Percentiles rank a stretch among this genome's conserved stretches.
Evolutionary conservation across 805 yeast species (phyloP).

Genomic region (Candida ficus): DNA sequence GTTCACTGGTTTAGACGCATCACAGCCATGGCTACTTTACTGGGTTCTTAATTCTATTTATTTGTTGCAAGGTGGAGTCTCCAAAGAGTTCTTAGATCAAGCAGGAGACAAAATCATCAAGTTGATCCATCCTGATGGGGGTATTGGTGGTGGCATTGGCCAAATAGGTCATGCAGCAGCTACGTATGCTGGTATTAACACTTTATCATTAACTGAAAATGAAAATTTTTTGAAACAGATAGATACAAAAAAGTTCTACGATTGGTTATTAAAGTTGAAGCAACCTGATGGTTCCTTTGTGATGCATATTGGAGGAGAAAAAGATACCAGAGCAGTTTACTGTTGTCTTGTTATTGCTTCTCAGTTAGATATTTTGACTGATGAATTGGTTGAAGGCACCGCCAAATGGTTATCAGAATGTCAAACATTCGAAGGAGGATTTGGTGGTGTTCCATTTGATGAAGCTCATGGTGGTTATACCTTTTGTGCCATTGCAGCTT

Average conservation of each 20-base stretch:
- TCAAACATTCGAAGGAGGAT: conserved; percentile 95
- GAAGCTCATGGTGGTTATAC: conserved; percentile 99
- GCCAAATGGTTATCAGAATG: conserved; percentile 60
- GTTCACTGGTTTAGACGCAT: conserved; percentile 62
- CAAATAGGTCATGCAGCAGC: conserved; percentile 85
- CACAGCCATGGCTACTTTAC: conserved; percentile 87
- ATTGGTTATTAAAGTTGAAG: conserved; percentile 66
- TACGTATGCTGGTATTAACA: conserved; percentile 68
- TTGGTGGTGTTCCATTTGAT: conserved; percentile 71
- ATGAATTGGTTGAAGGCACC: conserved; percentile 48
- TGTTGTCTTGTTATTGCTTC: conserved; percentile 77
- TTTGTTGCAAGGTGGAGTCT: conserved; percentile 32
- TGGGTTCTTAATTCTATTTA: conserved; percentile 66
- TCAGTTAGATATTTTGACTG: conserved; percentile 56
- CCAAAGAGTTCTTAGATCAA: conserved; percentile 23
- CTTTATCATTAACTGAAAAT: conserved; percentile 51
- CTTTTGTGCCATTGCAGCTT: conserved; percentile 76
- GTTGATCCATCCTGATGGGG: conserved; percentile 42
- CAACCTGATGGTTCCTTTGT: conserved; percentile 67
- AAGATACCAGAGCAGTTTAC: conserved; percentile 80
- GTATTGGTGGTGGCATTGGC: conserved; percentile 80
- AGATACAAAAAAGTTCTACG: conserved; percentile 42
- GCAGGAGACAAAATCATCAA: conserved; percentile 28
- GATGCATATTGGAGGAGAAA: conserved; percentile 77
- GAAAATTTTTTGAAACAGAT: conserved; percentile 37